Evolutionary conservation across 345 rosid genomes (phyloP), one percentile per base, ranked within the genome.

Genomic region (Rhodamnia rubescens): DNA sequence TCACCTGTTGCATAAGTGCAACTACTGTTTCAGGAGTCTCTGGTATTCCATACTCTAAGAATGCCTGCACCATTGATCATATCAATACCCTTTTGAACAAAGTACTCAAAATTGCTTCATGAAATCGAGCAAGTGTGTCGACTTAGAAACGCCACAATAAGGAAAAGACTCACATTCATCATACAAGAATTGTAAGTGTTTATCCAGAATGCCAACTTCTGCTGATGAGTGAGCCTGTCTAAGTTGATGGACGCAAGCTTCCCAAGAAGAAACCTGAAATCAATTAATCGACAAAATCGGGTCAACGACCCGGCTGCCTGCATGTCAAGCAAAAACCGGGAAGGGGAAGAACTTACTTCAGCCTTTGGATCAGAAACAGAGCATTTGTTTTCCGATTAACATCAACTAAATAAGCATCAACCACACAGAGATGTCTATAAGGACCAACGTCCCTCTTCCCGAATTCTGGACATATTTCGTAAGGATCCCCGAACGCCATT

Each of bases 121-220:
- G 44, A 64, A 64, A 32, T 64, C 6, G 3, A 18, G 78, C 24
- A 32, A 64, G 18, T n/a, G 49, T 52, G 36, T 18, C 0, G 14
- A 82, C 22, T 82, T 27, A n/a, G 42, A 14, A 26, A n/a, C 16
- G 24, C 27, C 27, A 47, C 54, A 44, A n/a, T 12, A 36, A 59
- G 36, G 57, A 86, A 87, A 27, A 50, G 53, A 44, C 95, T 93
- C 87, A 95, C 99, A 92, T 96, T 95, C 91, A 97, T 93, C 80
- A 95, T 90, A 83, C 98, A 96, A 7, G 98, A 93, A 86, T 96
- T 97, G 87, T 95, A 97, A 44, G 90, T 93, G 90, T 97, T 97
- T 85, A 97, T 95, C 99, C 98, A 97, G 88, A 97, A 97, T 53
- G 99, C 99, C 54, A 97, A 96, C 90, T 96, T 96, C 89, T 96